Evolutionary conservation across 305 asterid species (phyloP).

Genomic region (Fraxinus baroniana): DNA sequence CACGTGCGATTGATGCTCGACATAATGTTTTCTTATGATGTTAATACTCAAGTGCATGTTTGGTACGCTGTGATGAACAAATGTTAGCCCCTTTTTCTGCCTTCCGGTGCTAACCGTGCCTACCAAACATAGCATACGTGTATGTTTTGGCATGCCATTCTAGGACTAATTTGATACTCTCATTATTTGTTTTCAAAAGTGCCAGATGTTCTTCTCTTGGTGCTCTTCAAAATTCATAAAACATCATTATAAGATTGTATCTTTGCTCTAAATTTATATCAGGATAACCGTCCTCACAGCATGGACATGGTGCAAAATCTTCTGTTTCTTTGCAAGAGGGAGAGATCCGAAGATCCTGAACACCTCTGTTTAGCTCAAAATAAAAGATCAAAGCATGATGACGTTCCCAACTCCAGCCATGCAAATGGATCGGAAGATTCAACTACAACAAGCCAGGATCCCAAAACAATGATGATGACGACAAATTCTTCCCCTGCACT

Average conservation of each 20-base stretch:
- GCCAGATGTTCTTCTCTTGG: neutral
- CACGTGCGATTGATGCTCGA: neutral
- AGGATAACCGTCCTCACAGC: conserved; percentile 47
- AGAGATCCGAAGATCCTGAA: conserved; percentile 46
- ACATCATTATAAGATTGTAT: neutral
- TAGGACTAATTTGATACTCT: neutral
- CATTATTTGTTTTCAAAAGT: neutral
- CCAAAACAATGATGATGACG: conserved; percentile 55
- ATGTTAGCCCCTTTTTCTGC: neutral
- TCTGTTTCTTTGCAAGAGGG: conserved; percentile 70
- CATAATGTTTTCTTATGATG: neutral
- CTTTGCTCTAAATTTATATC: conserved; percentile 15
- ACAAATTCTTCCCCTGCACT: conserved; percentile 48
- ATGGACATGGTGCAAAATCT: conserved; percentile 41
- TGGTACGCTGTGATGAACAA: neutral
- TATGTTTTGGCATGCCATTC: neutral
- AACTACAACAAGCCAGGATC: conserved; percentile 70
- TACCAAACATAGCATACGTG: neutral
- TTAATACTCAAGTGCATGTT: neutral
- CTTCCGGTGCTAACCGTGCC: neutral
- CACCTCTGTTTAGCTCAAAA: conserved; percentile 48
- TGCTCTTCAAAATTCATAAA: neutral
- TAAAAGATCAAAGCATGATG: conserved; percentile 60
- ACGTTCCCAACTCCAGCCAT: conserved; percentile 59
- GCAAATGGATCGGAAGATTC: conserved; percentile 90